Conservation (phyloP, 1,284 basidiomycete genomes). For the Kalmanozyma brasiliensis region DNA sequence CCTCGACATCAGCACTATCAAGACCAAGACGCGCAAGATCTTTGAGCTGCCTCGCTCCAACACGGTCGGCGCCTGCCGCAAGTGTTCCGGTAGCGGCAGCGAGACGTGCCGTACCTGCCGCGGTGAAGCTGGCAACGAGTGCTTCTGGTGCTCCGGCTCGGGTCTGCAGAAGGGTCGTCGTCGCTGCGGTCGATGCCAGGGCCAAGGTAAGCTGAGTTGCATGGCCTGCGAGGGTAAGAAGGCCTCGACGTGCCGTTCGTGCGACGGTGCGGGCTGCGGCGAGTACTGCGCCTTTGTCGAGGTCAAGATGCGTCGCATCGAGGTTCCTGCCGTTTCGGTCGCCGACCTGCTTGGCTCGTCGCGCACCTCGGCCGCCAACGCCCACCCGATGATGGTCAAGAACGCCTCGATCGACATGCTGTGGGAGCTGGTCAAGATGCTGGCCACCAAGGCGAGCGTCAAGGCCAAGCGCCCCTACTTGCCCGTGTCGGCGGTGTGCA, state of each 20-base stretch:
- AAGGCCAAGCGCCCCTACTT: constrained; percentile 46
- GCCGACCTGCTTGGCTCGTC: constrained; percentile 36
- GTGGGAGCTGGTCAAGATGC: constrained; percentile 47
- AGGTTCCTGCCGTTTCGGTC: constrained; percentile 53
- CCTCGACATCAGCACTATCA: constrained; percentile 45
- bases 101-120: constrained; percentile 48
- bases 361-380: constrained; percentile 15
- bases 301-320: constrained; percentile 53
- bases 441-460: constrained; percentile 38
- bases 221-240: constrained; percentile 47
- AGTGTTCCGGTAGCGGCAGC: constrained; percentile 42
- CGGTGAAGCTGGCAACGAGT: constrained; percentile 51
- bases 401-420: constrained; percentile 48
- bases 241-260: constrained; percentile 39
- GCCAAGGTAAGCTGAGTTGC: constrained; percentile 46
- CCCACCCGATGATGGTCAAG: constrained; percentile 30
- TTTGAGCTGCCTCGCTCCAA: constrained; percentile 48
- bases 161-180: constrained; percentile 50
- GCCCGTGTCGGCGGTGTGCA: constrained; percentile 51
- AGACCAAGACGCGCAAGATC: constrained; percentile 51
- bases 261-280: constrained; percentile 47
- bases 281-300: constrained; percentile 49
- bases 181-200: constrained; percentile 52
- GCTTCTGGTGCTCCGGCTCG: constrained; percentile 57
- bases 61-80: constrained; percentile 36